Evolutionary conservation across 306 rosid species (phyloP).

Genomic region (Corylus avellana): DNA sequence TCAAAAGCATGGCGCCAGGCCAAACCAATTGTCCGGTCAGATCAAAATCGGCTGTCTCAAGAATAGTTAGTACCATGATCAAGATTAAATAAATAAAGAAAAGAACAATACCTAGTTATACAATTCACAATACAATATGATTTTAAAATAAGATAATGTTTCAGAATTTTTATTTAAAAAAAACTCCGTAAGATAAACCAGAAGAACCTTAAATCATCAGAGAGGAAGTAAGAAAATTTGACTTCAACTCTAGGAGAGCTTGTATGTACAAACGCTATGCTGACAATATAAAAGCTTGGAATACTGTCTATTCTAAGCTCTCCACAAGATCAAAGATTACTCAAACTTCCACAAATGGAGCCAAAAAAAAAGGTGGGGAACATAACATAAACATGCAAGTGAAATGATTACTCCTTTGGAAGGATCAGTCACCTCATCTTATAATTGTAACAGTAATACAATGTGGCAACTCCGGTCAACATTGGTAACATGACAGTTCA

Average conservation of each 20-base stretch:
- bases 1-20: conserved; percentile 94
- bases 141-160: not conserved
- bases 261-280: not conserved
- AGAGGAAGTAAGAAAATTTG: not conserved
- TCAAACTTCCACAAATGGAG: not conserved
- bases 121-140: not conserved
- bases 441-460: not conserved
- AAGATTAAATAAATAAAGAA: not conserved
- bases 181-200: not conserved
- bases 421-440: not conserved
- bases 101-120: not conserved
- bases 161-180: not conserved
- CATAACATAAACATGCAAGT: not conserved
- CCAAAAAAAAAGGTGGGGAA: not conserved
- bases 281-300: not conserved
- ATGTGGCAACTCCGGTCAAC: not conserved
- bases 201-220: not conserved
- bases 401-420: not conserved
- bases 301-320: not conserved
- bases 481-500: not conserved
- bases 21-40: conserved; percentile 94
- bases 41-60: conserved; percentile 88
- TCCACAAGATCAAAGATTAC: not conserved
- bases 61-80: conserved; percentile 30
- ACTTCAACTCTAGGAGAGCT: not conserved